Conservation (phyloP, 202 grass and related monocot species). For the Dendrocalamus latiflorus region DNA sequence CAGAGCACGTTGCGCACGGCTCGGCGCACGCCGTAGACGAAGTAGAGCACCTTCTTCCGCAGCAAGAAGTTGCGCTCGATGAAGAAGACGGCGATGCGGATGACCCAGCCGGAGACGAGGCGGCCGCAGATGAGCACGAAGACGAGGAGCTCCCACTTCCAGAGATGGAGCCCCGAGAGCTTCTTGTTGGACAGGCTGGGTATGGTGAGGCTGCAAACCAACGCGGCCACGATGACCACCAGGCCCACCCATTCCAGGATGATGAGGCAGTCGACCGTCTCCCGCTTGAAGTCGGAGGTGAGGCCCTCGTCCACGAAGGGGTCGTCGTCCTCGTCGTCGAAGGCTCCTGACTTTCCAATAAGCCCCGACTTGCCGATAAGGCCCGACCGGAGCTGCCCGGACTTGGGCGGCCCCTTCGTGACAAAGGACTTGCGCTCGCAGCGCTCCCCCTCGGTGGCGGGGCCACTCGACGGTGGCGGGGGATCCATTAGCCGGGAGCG, state of each 20-base stretch:
- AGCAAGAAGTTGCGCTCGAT: slow-evolving; percentile 87
- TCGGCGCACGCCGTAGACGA: slow-evolving; percentile 80
- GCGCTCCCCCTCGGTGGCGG: too few species aligned
- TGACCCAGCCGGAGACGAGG: slow-evolving; percentile 77
- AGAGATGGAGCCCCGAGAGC: slow-evolving; percentile 59
- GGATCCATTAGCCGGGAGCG: too few species aligned
- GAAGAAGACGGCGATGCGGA: slow-evolving; percentile 73
- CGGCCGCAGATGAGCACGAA: slow-evolving; percentile 88
- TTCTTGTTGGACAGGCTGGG: slow-evolving; percentile 22
- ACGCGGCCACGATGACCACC: slow-evolving; percentile 56
- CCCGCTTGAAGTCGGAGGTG: too few species aligned
- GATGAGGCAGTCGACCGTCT: too few species aligned
- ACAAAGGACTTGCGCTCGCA: too few species aligned
- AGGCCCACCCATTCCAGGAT: slow-evolving; percentile 67
- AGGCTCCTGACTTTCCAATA: too few species aligned
- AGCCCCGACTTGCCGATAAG: too few species aligned
- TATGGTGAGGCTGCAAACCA: slow-evolving; percentile 53
- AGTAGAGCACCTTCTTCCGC: slow-evolving; percentile 89
- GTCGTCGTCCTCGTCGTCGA: too few species aligned
- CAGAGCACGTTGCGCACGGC: slow-evolving; percentile 83
- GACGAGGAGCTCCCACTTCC: slow-evolving; percentile 92
- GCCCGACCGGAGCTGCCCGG: too few species aligned
- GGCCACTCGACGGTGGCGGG: too few species aligned
- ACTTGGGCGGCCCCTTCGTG: too few species aligned
- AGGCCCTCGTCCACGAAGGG: too few species aligned